These are phyloP conservation scores for Plasmodium coatneyi DNA, from an alignment of 169 alveolate species.

Conservation along the genomic window DNA sequence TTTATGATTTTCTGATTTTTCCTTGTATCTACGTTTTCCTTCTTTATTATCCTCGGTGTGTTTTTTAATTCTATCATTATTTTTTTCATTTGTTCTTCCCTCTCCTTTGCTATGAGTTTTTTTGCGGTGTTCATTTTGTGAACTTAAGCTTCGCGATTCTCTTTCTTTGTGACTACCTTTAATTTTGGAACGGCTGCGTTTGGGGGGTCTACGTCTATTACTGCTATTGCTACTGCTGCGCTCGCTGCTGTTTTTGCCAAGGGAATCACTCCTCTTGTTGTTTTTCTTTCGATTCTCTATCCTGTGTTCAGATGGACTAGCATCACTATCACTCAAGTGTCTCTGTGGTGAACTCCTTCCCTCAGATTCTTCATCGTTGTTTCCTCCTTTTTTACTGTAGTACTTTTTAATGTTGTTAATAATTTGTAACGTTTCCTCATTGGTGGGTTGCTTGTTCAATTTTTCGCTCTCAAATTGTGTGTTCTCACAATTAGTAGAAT, in stretches of 20 bases:
- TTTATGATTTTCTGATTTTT: not conserved
- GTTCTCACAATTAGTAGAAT: not conserved
- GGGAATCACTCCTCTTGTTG: not conserved
- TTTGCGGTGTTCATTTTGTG: not conserved
- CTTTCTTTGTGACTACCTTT: not conserved
- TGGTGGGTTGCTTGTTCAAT: not conserved
- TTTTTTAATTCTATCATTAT: not conserved
- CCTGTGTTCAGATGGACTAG: not conserved
- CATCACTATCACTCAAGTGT: not conserved
- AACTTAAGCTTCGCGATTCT: not conserved
- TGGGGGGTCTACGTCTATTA: not conserved
- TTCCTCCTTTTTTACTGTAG: slow-evolving; percentile 26
- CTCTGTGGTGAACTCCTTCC: not conserved
- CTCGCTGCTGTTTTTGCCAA: not conserved
- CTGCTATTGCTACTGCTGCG: not conserved
- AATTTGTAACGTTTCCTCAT: slow-evolving; percentile 36
- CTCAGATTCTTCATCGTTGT: not conserved
- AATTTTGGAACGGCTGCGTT: not conserved
- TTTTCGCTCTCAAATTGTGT: not conserved
- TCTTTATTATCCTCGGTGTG: not conserved
- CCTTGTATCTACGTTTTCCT: not conserved
- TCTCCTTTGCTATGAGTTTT: not conserved
- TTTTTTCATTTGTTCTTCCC: not conserved
- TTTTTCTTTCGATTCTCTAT: not conserved
- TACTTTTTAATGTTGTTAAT: slow-evolving; percentile 51